Percentiles rank a stretch among this genome's conserved stretches.
Evolutionary conservation across 371 early-diverging fungal genomes (phyloP).

Genomic region (Catenaria anguillulae): DNA sequence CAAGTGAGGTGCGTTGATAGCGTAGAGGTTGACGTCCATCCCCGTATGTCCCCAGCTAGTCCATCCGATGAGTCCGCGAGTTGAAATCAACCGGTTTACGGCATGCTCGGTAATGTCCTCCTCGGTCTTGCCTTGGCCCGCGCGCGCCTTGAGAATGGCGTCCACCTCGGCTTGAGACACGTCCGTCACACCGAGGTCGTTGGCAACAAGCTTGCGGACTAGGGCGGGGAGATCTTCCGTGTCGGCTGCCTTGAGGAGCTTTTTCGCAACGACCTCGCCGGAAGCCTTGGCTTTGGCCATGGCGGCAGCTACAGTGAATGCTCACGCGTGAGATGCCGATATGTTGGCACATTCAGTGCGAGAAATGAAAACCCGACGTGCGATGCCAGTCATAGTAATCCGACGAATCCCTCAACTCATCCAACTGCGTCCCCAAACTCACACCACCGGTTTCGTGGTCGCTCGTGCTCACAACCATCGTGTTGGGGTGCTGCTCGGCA

Average conservation of each 20-base stretch:
- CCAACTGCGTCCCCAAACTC: conserved; percentile 53
- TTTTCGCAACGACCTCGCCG: conserved; percentile 18
- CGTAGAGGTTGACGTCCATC: conserved; percentile 2
- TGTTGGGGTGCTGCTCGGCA: conserved; percentile 43
- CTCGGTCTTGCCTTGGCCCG: too few relatives aligned
- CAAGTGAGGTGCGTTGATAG: background rate
- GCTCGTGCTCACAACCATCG: conserved; percentile 48
- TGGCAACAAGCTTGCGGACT: conserved; percentile 5
- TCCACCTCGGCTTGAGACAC: conserved; percentile 45
- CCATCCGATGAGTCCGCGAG: conserved; percentile 36
- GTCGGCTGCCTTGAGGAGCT: too few relatives aligned
- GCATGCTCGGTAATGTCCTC: too few relatives aligned
- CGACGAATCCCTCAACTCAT: conserved; percentile 22
- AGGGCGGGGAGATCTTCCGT: background rate
- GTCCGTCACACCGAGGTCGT: conserved; percentile 52
- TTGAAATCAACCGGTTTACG: background rate
- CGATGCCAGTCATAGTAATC: conserved; percentile 79
- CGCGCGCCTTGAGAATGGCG: too few relatives aligned
- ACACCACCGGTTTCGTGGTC: conserved; percentile 93
- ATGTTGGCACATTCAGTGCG: too few relatives aligned
- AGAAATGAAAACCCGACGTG: too few relatives aligned
- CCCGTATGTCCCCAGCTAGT: conserved; percentile 83
- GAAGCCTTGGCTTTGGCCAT: conserved; percentile 50
- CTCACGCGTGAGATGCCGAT: too few relatives aligned
- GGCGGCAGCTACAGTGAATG: too few relatives aligned